These are phyloP conservation scores for Poteriospumella lacustris DNA, from an alignment of 108 stramenopile genomes.

Conservation along the genomic window DNA sequence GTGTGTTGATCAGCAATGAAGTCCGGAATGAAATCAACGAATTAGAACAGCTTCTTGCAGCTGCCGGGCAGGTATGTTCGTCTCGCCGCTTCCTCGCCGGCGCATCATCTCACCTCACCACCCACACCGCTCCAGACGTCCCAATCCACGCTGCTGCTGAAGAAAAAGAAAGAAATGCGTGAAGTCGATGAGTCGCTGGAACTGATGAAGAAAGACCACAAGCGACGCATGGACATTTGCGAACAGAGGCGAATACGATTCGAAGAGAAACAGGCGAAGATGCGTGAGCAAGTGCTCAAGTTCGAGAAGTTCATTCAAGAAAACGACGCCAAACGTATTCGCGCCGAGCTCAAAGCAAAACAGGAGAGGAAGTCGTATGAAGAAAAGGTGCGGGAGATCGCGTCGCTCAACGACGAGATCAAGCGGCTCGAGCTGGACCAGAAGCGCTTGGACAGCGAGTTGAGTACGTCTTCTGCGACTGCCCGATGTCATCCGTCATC, in stretches of 20 bases:
- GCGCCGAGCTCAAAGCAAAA: slow-evolving; percentile 58
- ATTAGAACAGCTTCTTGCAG: background rate
- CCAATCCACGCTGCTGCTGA: slow-evolving; percentile 56
- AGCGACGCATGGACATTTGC: slow-evolving; percentile 44
- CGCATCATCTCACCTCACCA: background rate
- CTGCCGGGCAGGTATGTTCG: background rate
- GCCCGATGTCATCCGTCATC: background rate
- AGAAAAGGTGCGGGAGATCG: slow-evolving; percentile 38
- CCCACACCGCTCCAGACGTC: slow-evolving; percentile 43
- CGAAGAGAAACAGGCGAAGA: slow-evolving; percentile 54
- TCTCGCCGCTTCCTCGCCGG: background rate
- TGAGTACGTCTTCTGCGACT: background rate
- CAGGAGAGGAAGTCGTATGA: slow-evolving; percentile 43
- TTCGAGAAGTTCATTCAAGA: slow-evolving; percentile 65
- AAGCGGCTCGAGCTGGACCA: slow-evolving; percentile 38
- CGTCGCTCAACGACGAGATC: slow-evolving; percentile 13
- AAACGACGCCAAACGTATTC: slow-evolving; percentile 55
- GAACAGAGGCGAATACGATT: slow-evolving; percentile 34
- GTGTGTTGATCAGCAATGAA: background rate
- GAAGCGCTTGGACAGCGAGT: slow-evolving; percentile 32
- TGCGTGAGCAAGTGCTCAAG: slow-evolving; percentile 55
- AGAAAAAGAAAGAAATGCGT: slow-evolving; percentile 61
- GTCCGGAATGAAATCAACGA: slow-evolving; percentile 11
- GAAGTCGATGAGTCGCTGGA: slow-evolving; percentile 58
- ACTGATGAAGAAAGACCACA: slow-evolving; percentile 58